Evolutionary conservation across 2,329 filamentous ascomycete species (phyloP).

Genomic region (Stagonosporopsis tanaceti): DNA sequence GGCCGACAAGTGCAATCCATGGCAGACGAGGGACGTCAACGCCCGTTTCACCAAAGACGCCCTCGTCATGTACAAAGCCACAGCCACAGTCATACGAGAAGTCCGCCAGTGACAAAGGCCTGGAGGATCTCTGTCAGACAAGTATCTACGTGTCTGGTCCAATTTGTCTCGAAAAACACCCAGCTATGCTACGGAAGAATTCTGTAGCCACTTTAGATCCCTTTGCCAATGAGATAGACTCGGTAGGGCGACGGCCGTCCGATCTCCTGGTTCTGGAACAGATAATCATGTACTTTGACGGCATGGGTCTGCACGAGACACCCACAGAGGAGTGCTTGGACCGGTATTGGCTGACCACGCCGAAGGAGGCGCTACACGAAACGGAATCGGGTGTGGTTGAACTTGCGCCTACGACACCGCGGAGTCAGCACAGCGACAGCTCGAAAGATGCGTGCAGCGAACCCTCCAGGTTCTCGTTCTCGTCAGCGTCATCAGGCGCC

Average conservation of each 20-base stretch:
- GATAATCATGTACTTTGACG: slow-evolving; percentile 54
- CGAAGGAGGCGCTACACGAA: slow-evolving; percentile 15
- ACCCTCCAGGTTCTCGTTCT: slow-evolving; percentile 31
- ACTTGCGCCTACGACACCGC: slow-evolving; percentile 6
- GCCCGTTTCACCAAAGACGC: slow-evolving; percentile 16
- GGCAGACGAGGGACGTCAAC: slow-evolving; percentile 22
- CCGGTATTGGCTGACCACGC: slow-evolving; percentile 39
- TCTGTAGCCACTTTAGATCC: slow-evolving; percentile 52
- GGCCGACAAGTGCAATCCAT: slow-evolving; percentile 16
- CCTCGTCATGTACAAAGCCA: slow-evolving; percentile 8
- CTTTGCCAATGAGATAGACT: slow-evolving; percentile 35
- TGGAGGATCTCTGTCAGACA: slow-evolving; percentile 11
- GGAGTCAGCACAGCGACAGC: slow-evolving; percentile 12
- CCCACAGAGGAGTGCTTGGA: slow-evolving; percentile 42
- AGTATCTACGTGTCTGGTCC: slow-evolving; percentile 53
- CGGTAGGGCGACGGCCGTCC: slow-evolving; percentile 29
- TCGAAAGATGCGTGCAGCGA: slow-evolving; percentile 8
- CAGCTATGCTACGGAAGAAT: slow-evolving; percentile 46
- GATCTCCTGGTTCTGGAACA: slow-evolving; percentile 46
- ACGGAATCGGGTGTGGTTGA: slow-evolving; percentile 20
- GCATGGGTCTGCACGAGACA: slow-evolving; percentile 46
- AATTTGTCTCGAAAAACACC: slow-evolving; percentile 48
- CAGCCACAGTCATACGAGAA: slow-evolving; percentile 18
- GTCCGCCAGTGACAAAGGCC: slow-evolving; percentile 3
- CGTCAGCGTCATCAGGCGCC: slow-evolving; percentile 32